phyloP scores from a whole-genome alignment of 371 early-diverging fungal genomes.

The Mortierella sp. region DNA sequence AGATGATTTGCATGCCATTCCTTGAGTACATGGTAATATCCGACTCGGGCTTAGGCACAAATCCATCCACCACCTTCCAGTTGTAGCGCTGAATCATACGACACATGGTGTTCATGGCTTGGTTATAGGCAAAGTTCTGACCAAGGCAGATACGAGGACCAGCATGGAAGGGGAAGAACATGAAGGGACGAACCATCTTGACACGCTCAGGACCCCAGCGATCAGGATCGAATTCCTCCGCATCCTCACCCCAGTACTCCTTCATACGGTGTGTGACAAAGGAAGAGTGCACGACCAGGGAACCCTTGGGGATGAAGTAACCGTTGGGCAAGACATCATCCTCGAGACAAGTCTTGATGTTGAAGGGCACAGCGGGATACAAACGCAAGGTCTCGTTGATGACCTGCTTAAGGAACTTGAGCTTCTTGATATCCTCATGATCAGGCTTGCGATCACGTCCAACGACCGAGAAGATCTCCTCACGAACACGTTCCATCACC shows the following conservation, averaged over 20 bases:
- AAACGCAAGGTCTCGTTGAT: conserved; percentile 59
- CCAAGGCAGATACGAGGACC: conserved; percentile 52
- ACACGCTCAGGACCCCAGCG: conserved; percentile 63
- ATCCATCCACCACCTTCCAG: conserved; percentile 41
- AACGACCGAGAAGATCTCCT: conserved; percentile 59
- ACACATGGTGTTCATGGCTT: conserved; percentile 48
- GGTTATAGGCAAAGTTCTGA: conserved; percentile 53
- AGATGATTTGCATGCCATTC: conserved; percentile 47
- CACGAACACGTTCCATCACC: conserved; percentile 52
- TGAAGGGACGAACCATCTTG: conserved; percentile 47
- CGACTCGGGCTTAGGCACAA: conserved; percentile 48
- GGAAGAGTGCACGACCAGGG: conserved; percentile 57
- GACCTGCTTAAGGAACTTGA: conserved; percentile 57
- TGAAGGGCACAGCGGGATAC: conserved; percentile 53
- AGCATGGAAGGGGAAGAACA: conserved; percentile 54
- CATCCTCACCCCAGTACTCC: conserved; percentile 74
- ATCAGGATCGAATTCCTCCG: conserved; percentile 67
- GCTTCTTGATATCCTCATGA: conserved; percentile 49
- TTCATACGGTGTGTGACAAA: conserved; percentile 60
- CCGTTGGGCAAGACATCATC: conserved; percentile 60
- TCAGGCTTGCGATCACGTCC: conserved; percentile 48
- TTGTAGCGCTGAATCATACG: conserved; percentile 34
- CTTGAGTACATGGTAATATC: conserved; percentile 53
- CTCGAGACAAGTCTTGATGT: conserved; percentile 53
- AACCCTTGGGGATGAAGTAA: conserved; percentile 65